Conservation (phyloP, 306 rosid species). For the Sicyos baderoa region DNA sequence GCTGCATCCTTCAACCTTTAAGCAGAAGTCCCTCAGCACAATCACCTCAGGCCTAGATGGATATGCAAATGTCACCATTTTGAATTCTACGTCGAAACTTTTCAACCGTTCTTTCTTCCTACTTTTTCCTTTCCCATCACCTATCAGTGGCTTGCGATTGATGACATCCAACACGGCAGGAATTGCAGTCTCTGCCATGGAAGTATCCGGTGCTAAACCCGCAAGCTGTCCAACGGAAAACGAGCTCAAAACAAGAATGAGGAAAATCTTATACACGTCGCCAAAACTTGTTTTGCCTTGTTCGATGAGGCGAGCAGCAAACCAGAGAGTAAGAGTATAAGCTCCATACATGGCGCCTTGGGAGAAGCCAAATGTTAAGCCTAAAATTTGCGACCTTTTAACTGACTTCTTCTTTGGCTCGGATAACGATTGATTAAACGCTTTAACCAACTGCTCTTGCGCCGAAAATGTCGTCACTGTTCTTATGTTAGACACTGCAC, state of each 20-base stretch:
- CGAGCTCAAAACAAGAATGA: conserved; percentile 87
- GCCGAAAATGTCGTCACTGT: conserved; percentile 81
- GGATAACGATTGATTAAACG: conserved; percentile 57
- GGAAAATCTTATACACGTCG: conserved; percentile 63
- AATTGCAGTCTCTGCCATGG: conserved; percentile 54
- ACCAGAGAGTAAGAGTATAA: conserved; percentile 70
- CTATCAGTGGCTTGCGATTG: conserved; percentile 54
- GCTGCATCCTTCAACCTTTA: conserved; percentile 61
- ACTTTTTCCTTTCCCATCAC: conserved; percentile 24
- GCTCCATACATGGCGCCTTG: conserved; percentile 85
- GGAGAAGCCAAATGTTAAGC: conserved; percentile 55
- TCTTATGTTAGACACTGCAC: conserved; percentile 80
- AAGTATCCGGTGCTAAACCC: conserved; percentile 85
- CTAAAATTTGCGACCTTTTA: conserved; percentile 57
- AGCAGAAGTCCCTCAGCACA: conserved; percentile 55
- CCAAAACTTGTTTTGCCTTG: conserved; percentile 38
- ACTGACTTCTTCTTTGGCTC: conserved; percentile 54
- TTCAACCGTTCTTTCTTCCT: conserved; percentile 45
- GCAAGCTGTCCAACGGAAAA: conserved; percentile 90
- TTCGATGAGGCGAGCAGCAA: conserved; percentile 56
- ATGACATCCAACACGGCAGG: conserved; percentile 64
- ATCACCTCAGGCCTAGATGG: conserved; percentile 70
- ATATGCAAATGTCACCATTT: conserved; percentile 72
- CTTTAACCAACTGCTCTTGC: conserved; percentile 59
- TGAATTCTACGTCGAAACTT: conserved; percentile 48